Percentiles rank a stretch among this genome's conserved stretches.
Evolutionary conservation across 169 alveolate genomes (phyloP).

Genomic region (Plasmodium gonderi): DNA sequence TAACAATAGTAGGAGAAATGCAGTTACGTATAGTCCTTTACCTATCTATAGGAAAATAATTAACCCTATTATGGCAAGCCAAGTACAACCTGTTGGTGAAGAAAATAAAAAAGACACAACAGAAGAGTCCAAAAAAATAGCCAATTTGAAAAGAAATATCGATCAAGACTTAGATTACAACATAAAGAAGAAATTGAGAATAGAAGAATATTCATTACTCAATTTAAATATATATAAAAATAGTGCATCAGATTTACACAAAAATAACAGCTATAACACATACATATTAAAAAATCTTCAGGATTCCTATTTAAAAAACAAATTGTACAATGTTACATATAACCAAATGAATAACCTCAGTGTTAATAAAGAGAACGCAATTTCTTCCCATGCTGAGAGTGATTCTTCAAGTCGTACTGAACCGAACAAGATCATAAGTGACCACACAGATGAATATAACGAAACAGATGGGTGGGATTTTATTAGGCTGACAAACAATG

Average conservation of each 20-base stretch:
- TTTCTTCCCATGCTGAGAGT: background rate
- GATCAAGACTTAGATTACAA: background rate
- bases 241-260: slow-evolving; percentile 5
- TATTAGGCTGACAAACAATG: slow-evolving; percentile 9
- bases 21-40: background rate
- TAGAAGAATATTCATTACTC: slow-evolving; percentile 30
- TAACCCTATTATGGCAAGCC: background rate
- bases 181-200: slow-evolving; percentile 35
- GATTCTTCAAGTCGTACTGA: background rate
- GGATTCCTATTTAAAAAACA: slow-evolving; percentile 30
- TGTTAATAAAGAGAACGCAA: background rate
- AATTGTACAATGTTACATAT: slow-evolving; percentile 8
- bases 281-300: slow-evolving; percentile 51
- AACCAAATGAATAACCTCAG: background rate
- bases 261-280: slow-evolving; percentile 58
- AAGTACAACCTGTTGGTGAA: background rate
- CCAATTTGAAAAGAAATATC: slow-evolving; percentile 29
- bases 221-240: slow-evolving; percentile 57
- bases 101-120: background rate
- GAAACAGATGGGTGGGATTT: background rate
- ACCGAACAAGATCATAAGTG: background rate
- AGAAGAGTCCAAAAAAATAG: background rate
- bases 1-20: background rate
- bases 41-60: background rate
- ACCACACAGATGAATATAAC: background rate